Evolutionary conservation across 305 asterid genomes (phyloP).

Genomic region (Fraxinus albicans): DNA sequence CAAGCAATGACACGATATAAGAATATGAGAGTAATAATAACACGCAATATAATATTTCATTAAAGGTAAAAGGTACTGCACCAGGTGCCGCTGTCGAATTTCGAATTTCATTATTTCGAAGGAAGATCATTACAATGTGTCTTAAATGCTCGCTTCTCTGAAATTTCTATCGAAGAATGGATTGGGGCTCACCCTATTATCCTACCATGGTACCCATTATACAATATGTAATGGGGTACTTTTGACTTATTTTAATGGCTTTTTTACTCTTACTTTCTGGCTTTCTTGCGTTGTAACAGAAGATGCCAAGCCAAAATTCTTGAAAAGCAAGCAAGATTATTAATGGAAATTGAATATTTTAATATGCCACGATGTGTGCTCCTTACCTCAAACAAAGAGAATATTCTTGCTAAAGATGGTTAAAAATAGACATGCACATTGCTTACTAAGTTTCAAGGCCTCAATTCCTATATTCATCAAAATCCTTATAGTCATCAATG

Average conservation of each 20-base stretch:
- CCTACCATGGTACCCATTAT: too few relatives aligned
- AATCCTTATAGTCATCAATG: conserved; percentile 5
- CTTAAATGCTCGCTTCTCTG: not conserved
- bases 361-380: conserved; percentile 11
- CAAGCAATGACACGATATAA: not conserved
- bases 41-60: not conserved
- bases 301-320: not conserved
- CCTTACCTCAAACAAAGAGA: conserved; percentile 24
- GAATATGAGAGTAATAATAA: not conserved
- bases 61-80: not conserved
- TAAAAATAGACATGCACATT: not conserved
- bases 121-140: not conserved
- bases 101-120: not conserved
- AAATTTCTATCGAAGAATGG: not conserved
- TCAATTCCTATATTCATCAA: not conserved
- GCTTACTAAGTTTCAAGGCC: not conserved
- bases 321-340: not conserved
- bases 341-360: not conserved
- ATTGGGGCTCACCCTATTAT: too few relatives aligned
- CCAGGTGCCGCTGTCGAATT: not conserved
- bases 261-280: not conserved
- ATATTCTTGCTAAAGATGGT: conserved; percentile 22
- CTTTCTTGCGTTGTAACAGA: conserved; percentile 15
- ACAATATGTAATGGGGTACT: not conserved
- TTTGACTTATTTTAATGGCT: not conserved